Percentiles rank a stretch among this genome's conserved stretches.
Conservation (phyloP, 306 rosid species). For the Cicer judaicum region DNA sequence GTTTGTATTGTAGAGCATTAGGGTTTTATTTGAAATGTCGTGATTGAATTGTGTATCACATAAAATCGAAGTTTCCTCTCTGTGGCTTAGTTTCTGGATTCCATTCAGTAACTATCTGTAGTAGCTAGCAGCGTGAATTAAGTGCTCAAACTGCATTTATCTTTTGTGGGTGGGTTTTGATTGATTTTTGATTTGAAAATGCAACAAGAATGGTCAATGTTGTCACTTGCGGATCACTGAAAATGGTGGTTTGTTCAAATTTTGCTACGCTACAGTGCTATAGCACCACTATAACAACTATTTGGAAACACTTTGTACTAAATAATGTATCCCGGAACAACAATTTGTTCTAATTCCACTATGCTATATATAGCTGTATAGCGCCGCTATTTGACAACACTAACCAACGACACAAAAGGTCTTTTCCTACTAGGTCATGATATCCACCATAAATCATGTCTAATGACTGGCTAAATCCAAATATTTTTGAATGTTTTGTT, state of each 20-base stretch:
- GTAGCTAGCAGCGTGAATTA: neutral
- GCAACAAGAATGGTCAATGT: neutral
- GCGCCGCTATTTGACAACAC: too few relatives aligned
- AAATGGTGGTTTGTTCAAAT: too few relatives aligned
- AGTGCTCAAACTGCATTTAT: neutral
- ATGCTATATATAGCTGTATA: too few relatives aligned
- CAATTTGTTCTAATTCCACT: too few relatives aligned
- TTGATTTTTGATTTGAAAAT: neutral
- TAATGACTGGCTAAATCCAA: neutral
- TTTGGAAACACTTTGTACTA: too few relatives aligned
- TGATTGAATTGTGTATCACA: too few relatives aligned
- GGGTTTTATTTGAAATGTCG: neutral
- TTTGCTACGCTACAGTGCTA: too few relatives aligned
- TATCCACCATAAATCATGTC: neutral
- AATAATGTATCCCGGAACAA: too few relatives aligned
- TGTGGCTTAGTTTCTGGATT: too few relatives aligned
- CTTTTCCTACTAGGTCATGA: neutral
- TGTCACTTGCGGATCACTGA: too few relatives aligned
- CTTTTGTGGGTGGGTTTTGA: neutral
- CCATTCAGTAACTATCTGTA: neutral
- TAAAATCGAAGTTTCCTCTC: too few relatives aligned
- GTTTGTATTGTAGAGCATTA: neutral
- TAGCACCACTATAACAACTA: too few relatives aligned
- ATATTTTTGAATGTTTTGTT: neutral
- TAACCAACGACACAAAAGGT: neutral